These are phyloP conservation scores for Diplodia seriata DNA, from an alignment of 2,329 filamentous ascomycete species.

Conservation along the genomic window DNA sequence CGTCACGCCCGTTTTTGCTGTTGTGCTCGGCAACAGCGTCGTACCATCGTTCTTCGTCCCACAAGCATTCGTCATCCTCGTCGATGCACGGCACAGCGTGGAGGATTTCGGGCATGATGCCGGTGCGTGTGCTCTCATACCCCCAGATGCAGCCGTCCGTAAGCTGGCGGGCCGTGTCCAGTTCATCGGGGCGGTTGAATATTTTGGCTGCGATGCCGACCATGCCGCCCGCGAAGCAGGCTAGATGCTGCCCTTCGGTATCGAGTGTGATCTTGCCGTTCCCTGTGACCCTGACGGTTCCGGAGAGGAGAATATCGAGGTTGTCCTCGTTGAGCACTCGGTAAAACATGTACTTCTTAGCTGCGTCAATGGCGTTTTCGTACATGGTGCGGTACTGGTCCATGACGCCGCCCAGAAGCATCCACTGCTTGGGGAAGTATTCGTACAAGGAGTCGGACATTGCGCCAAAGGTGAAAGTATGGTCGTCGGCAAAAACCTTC, in stretches of 20 bases:
- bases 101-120: slow-evolving; percentile 63
- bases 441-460: slow-evolving; percentile 65
- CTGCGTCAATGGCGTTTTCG: slow-evolving; percentile 68
- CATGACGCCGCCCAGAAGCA: slow-evolving; percentile 77
- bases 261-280: slow-evolving; percentile 52
- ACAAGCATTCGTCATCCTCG: slow-evolving; percentile 50
- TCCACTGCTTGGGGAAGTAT: slow-evolving; percentile 68
- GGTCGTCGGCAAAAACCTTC: slow-evolving; percentile 41
- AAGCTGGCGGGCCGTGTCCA: slow-evolving; percentile 58
- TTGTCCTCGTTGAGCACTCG: slow-evolving; percentile 73
- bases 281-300: slow-evolving; percentile 57
- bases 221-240: slow-evolving; percentile 64
- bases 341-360: slow-evolving; percentile 77
- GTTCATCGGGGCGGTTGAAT: slow-evolving; percentile 58
- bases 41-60: slow-evolving; percentile 54
- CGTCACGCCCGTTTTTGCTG: slow-evolving; percentile 39
- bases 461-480: slow-evolving; percentile 60
- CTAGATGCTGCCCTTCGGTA: slow-evolving; percentile 58
- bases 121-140: slow-evolving; percentile 56
- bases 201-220: slow-evolving; percentile 60
- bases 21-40: slow-evolving; percentile 42
- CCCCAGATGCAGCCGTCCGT: slow-evolving; percentile 65
- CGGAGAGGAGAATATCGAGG: slow-evolving; percentile 76
- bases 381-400: slow-evolving; percentile 77
- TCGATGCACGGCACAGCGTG: slow-evolving; percentile 52